Conservation (phyloP, 2,329 filamentous ascomycete genomes). For the Paradendryphiella salina region DNA sequence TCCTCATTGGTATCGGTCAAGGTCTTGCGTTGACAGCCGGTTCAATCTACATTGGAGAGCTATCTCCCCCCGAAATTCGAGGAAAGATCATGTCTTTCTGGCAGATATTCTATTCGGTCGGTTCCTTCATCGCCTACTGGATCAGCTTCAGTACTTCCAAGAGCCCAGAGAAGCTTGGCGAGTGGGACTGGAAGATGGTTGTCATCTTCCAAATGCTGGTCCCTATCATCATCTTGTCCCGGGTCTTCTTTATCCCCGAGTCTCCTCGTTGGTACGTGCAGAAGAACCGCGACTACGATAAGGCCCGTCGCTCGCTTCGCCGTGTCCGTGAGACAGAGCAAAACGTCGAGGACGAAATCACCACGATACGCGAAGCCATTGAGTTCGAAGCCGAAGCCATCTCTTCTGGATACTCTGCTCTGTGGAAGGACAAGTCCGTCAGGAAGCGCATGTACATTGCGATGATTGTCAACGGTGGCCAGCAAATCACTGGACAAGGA, state of each 20-base stretch:
- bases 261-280: slow-evolving; percentile 71
- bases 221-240: slow-evolving; percentile 62
- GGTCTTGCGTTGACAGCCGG: slow-evolving; percentile 69
- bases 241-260: slow-evolving; percentile 66
- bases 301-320: slow-evolving; percentile 61
- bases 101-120: slow-evolving; percentile 69
- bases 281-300: slow-evolving; percentile 61
- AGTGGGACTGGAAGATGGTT: slow-evolving; percentile 76
- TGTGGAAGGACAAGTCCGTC: slow-evolving; percentile 71
- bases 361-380: slow-evolving; percentile 67
- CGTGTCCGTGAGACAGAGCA: slow-evolving; percentile 66
- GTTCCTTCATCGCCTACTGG: slow-evolving; percentile 65
- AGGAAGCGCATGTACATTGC: slow-evolving; percentile 68
- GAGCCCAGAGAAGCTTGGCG: slow-evolving; percentile 59
- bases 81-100: slow-evolving; percentile 71
- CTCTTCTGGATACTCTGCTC: slow-evolving; percentile 63
- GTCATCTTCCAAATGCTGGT: slow-evolving; percentile 74
- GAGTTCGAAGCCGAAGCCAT: slow-evolving; percentile 73
- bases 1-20: slow-evolving; percentile 70
- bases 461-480: slow-evolving; percentile 69
- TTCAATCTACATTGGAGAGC: slow-evolving; percentile 71
- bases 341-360: slow-evolving; percentile 68
- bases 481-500: slow-evolving; percentile 73
- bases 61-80: slow-evolving; percentile 66
- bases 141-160: slow-evolving; percentile 66